phyloP scores from a whole-genome alignment of 306 rosid species.

The Malus sieversii region DNA sequence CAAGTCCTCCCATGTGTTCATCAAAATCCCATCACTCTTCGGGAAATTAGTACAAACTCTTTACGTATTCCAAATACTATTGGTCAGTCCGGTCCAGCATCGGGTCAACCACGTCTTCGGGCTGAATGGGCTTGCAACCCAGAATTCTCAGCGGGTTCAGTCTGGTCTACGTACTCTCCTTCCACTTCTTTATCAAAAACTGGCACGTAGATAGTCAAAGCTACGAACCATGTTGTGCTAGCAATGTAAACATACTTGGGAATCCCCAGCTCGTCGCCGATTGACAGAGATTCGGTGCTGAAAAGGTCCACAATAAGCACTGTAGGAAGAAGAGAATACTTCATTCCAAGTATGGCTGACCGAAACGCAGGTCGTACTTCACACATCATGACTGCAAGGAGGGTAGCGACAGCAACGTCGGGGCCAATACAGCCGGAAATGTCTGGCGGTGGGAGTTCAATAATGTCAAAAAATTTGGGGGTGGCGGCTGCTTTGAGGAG shows the following conservation, averaged over 20 bases:
- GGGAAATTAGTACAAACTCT: neutral
- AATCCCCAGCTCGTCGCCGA: constrained; percentile 46
- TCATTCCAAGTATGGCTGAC: neutral
- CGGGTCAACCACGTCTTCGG: constrained; percentile 31
- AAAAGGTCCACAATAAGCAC: constrained; percentile 48
- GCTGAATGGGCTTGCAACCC: constrained; percentile 27
- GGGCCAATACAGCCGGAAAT: constrained; percentile 4
- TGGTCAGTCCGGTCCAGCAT: constrained; percentile 20
- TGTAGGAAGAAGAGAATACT: constrained; percentile 10
- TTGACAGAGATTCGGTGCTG: constrained; percentile 28
- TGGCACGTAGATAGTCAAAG: constrained; percentile 17
- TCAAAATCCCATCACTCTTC: constrained; percentile 36
- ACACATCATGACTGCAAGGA: constrained; percentile 25
- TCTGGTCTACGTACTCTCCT: constrained; percentile 31
- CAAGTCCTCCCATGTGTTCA: constrained; percentile 57
- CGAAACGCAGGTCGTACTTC: constrained; percentile 1
- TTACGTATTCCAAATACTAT: constrained; percentile 11
- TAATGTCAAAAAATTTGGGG: constrained; percentile 15
- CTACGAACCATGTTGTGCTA: constrained; percentile 38
- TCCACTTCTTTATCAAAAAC: constrained; percentile 15
- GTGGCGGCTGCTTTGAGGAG: constrained; percentile 10
- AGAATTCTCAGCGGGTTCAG: constrained; percentile 27
- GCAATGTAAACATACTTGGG: constrained; percentile 28
- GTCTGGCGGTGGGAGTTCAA: constrained; percentile 22
- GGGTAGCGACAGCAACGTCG: neutral